A percentile compares a stretch with the other conserved stretches of the same genome.
These are phyloP conservation scores for Coemansia sp. DNA, from an alignment of 192 early-diverging fungal species.

Conservation along the genomic window DNA sequence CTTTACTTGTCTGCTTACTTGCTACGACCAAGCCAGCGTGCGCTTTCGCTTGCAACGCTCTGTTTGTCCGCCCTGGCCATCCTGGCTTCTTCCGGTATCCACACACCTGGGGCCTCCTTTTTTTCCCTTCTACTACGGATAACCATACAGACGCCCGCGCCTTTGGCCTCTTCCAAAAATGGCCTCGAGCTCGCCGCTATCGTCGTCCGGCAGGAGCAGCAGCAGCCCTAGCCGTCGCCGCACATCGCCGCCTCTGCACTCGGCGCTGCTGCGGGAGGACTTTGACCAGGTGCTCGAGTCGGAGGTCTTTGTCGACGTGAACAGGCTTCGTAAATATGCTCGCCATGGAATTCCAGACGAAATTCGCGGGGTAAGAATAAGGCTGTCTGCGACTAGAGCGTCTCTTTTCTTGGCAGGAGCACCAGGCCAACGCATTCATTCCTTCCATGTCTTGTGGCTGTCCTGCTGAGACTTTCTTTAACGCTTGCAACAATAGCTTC, in stretches of 20 bases:
- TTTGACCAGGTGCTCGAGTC: conserved; percentile 75
- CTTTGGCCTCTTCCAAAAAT: conserved; percentile 12
- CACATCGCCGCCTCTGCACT: conserved; percentile 51
- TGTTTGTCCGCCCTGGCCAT: not conserved
- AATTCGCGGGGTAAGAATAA: conserved; percentile 62
- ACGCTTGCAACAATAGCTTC: not conserved
- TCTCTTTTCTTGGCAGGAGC: not conserved
- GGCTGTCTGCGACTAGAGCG: not conserved
- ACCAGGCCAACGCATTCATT: not conserved
- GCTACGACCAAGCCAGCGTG: not conserved
- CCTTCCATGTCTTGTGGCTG: not conserved
- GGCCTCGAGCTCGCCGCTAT: conserved; percentile 45
- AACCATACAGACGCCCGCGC: not conserved
- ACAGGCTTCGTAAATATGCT: conserved; percentile 70
- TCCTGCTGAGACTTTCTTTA: not conserved
- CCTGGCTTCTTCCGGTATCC: not conserved
- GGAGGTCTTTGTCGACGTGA: conserved; percentile 80
- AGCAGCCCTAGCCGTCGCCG: conserved; percentile 47
- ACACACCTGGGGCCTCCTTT: not conserved
- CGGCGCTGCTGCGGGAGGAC: conserved; percentile 55
- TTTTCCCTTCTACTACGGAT: not conserved
- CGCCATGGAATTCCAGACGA: conserved; percentile 80
- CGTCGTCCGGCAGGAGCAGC: conserved; percentile 48
- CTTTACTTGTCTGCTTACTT: conserved; percentile 3
- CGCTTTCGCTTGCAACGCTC: conserved; percentile 4